phyloP scores from a whole-genome alignment of 768 basidiomycete species.

The Leccinum subtestaceum region DNA sequence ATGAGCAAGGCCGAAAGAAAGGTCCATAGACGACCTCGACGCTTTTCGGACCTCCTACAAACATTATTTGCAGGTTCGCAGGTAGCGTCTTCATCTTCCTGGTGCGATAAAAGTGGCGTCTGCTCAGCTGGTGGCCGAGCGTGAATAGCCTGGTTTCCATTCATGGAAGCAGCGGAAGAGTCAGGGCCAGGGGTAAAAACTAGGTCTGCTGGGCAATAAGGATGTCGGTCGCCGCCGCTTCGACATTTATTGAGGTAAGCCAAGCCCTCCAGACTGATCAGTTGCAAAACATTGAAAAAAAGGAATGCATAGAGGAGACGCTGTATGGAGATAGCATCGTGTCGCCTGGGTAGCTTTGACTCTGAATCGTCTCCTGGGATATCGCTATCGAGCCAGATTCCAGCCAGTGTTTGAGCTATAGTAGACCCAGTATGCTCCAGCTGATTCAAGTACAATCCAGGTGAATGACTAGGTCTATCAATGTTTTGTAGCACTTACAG shows the following conservation, averaged over 20 bases:
- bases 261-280: constrained; percentile 49
- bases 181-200: neutral
- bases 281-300: constrained; percentile 54
- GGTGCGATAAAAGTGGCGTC: constrained; percentile 14
- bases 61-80: constrained; percentile 16
- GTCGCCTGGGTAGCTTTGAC: constrained; percentile 19
- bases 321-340: constrained; percentile 42
- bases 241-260: constrained; percentile 46
- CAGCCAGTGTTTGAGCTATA: constrained; percentile 70
- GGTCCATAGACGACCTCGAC: constrained; percentile 52
- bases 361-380: neutral
- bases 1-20: constrained; percentile 42
- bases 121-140: constrained; percentile 4
- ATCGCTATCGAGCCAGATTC: constrained; percentile 55
- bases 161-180: constrained; percentile 1
- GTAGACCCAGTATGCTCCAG: constrained; percentile 75
- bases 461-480: neutral
- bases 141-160: neutral
- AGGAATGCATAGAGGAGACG: constrained; percentile 57
- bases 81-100: neutral
- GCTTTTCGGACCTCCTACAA: constrained; percentile 34
- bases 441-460: constrained; percentile 32
- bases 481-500: constrained; percentile 43
- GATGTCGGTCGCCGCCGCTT: constrained; percentile 23
- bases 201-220: constrained; percentile 17